Base-by-base conservation (phyloP, 805 yeast species). In the Saccharomycopsis sp. region DNA sequence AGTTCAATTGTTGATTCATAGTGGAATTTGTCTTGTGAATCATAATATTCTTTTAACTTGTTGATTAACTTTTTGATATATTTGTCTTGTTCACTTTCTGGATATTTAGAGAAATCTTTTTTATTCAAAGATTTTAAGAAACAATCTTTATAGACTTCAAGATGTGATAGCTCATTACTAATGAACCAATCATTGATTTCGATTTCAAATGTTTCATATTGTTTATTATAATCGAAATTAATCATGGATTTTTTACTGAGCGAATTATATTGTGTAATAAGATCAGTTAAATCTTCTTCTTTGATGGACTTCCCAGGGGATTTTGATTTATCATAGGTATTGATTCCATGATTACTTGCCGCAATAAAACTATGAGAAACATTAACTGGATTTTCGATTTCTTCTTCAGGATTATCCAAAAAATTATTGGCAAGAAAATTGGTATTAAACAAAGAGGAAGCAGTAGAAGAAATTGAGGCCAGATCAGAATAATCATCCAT, bases 181-280 rank as follows among this genome's bases (percentile, higher is more conserved):
- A 54, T 51, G 39, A 63, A 63, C 68, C 68, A 63, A 35, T 63
- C 67, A 36, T 55, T 54, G 13, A 59, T 26, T 15, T 46, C 49
- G 5, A 27, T 32, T 17, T 40, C 37, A 31, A 41, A 40, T 6
- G 27, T 20, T 27, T 43, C 41, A 26, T 40, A 40, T 4, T 20
- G 25, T 29, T 31, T 34, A 10, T 23, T 21, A 19, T 37, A 25
- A 23, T 46, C 42, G 21, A 46, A 43, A 9, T 40, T 26, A 9
- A 44, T 39, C 2, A 40, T 40, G 27, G 45, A 15, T 36, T 40
- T 46, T n/a, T 42, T 34, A 34, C 32, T 20, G 12, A 46, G 30
- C 5, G 26, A 21, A 31, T 39, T 41, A 23, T 45, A 42, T 17
- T 34, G 37, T 12, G 23, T 15, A 3, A 43, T 25, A 26, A 43